These are phyloP conservation scores for Mycosarcoma mackinlayi DNA, from an alignment of 1,284 basidiomycete species.

Conservation along the genomic window DNA sequence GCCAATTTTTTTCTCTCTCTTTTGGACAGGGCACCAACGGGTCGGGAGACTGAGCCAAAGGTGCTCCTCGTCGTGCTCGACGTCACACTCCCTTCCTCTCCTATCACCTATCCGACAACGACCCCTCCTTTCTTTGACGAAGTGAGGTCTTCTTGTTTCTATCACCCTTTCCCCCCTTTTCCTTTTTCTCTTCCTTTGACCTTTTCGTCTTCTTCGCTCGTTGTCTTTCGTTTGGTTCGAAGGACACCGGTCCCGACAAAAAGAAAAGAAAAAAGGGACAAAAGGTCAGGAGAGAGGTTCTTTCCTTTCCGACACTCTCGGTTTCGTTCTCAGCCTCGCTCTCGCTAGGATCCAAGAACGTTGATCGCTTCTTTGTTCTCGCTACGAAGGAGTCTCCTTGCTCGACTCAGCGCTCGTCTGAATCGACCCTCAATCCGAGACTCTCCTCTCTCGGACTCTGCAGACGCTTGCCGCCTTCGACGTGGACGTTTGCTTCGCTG, in stretches of 20 bases:
- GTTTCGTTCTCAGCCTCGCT: conserved; percentile 19
- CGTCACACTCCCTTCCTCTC: background rate
- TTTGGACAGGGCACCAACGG: background rate
- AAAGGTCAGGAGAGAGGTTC: conserved; percentile 18
- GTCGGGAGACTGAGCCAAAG: background rate
- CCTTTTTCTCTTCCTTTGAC: conserved; percentile 5
- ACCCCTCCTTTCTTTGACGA: conserved; percentile 33
- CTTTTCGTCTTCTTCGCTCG: conserved; percentile 10
- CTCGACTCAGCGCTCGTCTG: conserved; percentile 26
- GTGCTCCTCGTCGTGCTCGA: background rate
- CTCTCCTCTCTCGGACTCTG: conserved; percentile 5
- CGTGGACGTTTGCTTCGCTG: conserved; percentile 4
- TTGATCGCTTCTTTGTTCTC: conserved; percentile 10
- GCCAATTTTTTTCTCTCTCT: no score
- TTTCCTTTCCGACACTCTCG: conserved; percentile 16
- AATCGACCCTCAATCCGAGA: conserved; percentile 9
- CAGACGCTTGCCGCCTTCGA: conserved; percentile 11
- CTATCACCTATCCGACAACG: conserved; percentile 27
- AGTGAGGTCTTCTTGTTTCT: conserved; percentile 32
- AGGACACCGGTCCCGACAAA: conserved; percentile 17
- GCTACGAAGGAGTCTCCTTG: conserved; percentile 3
- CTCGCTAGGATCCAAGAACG: conserved; percentile 14
- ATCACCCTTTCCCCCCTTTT: conserved; percentile 14
- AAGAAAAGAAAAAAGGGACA: conserved; percentile 2
- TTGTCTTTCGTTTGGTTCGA: conserved; percentile 30